Evolutionary conservation across 768 basidiomycete genomes (phyloP), one percentile per base, ranked within the genome.

Genomic region (Leccinum pellstonianum): DNA sequence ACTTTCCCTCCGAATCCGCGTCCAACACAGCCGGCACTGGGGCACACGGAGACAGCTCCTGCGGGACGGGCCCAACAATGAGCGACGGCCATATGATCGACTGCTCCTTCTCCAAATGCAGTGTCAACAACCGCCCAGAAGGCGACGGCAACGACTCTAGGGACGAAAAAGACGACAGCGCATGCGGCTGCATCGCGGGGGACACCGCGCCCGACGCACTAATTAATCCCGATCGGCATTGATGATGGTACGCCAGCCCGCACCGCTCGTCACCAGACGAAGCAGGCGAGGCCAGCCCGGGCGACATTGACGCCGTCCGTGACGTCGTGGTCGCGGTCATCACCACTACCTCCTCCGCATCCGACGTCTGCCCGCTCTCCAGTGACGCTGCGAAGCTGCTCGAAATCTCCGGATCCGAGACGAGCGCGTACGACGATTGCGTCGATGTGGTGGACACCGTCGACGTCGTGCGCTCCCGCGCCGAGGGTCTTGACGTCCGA

Each of bases 371-470:
- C 14, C 79, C 86, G 63, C 87, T 88, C 68, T 90, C 91, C 4
- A 92, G 80, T 29, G 90, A 92, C 6, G 88, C 90, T 1, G 89
- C 88, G 64, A 92, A 91, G 70, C 87, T 90, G 74, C 89, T 91
- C 5, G 90, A 90, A 54, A 92, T 87, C 64, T 93, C 91, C 2
- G 85, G 85, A 65, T 93, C 91, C n/a, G 91, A 91, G 9, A 93
- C 79, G 57, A 91, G 80, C 4, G 91, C 90, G 65, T 86, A 93
- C 0, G 91, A 93, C 19, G 91, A 93, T 29, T 84, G 88, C 0
- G 88, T 88, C 4, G 90, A 91, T 0, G 86, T 76, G 2, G 88
- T 89, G 9, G 90, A 91, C 6, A 86, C 77, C 14, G 87, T 85
- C 14, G 90, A 91, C 3, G 84, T 86, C 0, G 91, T 92, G 19